These are phyloP conservation scores for Ceratobasidium sp. DNA, from an alignment of 1,284 basidiomycete species.

Conservation along the genomic window DNA sequence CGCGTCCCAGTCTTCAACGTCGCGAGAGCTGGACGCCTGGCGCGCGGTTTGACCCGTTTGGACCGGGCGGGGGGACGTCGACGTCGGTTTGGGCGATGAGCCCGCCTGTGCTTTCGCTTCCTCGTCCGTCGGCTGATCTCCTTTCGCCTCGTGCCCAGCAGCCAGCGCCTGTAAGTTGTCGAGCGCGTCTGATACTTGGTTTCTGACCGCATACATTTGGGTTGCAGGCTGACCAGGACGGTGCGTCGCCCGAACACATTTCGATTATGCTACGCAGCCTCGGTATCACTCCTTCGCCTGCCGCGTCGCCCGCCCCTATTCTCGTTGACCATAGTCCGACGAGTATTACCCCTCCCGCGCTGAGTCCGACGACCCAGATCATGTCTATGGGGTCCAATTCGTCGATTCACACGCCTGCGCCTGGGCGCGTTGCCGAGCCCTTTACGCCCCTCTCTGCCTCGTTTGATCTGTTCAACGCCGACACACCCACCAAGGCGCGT, in stretches of 20 bases:
- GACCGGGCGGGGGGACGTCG: neutral
- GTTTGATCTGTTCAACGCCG: neutral
- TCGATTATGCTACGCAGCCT: conserved; percentile 40
- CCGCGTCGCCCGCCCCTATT: conserved; percentile 5
- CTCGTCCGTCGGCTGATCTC: conserved; percentile 13
- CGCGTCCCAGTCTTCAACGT: neutral
- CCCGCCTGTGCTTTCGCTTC: neutral
- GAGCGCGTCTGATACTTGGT: neutral
- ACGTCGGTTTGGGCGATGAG: conserved; percentile 24
- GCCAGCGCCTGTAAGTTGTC: neutral
- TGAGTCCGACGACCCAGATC: conserved; percentile 41
- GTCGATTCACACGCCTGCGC: conserved; percentile 31
- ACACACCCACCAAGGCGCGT: conserved; percentile 32
- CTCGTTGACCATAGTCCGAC: neutral
- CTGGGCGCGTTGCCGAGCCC: conserved; percentile 15
- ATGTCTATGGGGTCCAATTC: conserved; percentile 35
- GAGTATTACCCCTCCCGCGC: conserved; percentile 22
- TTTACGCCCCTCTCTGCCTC: neutral
- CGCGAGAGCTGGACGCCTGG: conserved; percentile 16
- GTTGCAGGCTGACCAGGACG: neutral
- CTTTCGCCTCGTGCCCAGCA: neutral
- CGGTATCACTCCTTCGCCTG: conserved; percentile 38
- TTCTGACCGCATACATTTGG: conserved; percentile 34
- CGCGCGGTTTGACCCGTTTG: conserved; percentile 25
- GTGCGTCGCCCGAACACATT: conserved; percentile 34